Evolutionary conservation across 1,284 basidiomycete species (phyloP).

Genomic region (Cutaneotrichosporon mucoides): DNA sequence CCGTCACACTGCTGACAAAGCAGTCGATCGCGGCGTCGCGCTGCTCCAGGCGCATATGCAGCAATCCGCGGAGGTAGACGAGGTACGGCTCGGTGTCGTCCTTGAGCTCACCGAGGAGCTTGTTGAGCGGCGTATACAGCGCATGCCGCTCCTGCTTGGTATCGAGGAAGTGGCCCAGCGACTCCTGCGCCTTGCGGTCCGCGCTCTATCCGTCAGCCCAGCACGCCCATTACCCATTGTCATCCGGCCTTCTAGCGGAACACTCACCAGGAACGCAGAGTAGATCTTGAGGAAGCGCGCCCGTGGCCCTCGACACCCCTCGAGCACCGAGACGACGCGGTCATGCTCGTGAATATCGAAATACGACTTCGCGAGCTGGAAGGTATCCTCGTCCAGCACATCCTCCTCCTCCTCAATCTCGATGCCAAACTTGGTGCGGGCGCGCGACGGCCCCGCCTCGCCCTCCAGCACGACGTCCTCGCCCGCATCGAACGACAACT

Average conservation of each 20-base stretch:
- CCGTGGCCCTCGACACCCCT: slow-evolving; percentile 62
- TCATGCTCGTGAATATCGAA: slow-evolving; percentile 76
- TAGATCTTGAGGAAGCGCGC: slow-evolving; percentile 76
- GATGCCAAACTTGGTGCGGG: slow-evolving; percentile 30
- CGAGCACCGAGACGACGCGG: slow-evolving; percentile 65
- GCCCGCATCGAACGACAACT: slow-evolving; percentile 7
- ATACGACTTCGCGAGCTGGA: slow-evolving; percentile 69
- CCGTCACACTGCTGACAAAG: slow-evolving; percentile 69
- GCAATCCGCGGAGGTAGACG: slow-evolving; percentile 68
- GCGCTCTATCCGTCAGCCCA: slow-evolving; percentile 38
- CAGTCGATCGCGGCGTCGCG: slow-evolving; percentile 82
- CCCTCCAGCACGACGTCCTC: slow-evolving; percentile 7
- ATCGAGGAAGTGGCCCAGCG: slow-evolving; percentile 53
- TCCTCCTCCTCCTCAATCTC: slow-evolving; percentile 63
- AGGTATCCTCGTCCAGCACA: slow-evolving; percentile 52
- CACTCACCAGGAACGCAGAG: slow-evolving; percentile 74
- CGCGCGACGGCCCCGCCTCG: slow-evolving; percentile 24
- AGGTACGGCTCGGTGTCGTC: slow-evolving; percentile 70
- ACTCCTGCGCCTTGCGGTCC: slow-evolving; percentile 50
- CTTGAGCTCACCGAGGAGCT: slow-evolving; percentile 60
- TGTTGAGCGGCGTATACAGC: slow-evolving; percentile 63
- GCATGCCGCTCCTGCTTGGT: slow-evolving; percentile 63
- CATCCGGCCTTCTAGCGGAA: neutral
- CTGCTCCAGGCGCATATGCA: slow-evolving; percentile 70
- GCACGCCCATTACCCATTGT: no score